Evolutionary conservation across 371 early-diverging fungal species (phyloP).

Genomic region (Mortierella sp.): DNA sequence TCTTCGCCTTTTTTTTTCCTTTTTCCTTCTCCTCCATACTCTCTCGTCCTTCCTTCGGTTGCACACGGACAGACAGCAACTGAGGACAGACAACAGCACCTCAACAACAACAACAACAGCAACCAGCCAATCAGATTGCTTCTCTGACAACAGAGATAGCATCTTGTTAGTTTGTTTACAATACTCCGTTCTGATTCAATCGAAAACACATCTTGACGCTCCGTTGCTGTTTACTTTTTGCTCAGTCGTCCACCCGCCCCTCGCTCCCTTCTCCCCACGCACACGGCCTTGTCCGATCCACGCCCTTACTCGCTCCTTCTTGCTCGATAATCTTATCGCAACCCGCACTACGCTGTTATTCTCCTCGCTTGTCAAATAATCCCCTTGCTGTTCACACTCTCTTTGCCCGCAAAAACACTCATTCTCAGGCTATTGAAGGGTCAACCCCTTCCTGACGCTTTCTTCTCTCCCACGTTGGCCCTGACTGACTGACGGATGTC

Average conservation of each 20-base stretch:
- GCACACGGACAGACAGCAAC: constrained; percentile 9
- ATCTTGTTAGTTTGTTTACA: background rate
- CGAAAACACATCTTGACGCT: constrained; percentile 28
- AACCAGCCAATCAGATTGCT: constrained; percentile 2
- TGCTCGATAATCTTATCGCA: constrained; percentile 9
- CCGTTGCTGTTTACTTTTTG: background rate
- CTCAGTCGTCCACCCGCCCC: background rate
- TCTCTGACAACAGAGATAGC: background rate
- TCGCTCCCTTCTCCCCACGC: background rate
- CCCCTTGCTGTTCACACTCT: background rate
- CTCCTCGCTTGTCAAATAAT: background rate
- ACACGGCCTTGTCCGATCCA: constrained; percentile 15
- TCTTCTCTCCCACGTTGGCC: constrained; percentile 4
- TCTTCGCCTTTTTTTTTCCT: background rate
- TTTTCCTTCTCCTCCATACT: background rate
- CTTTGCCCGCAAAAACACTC: background rate
- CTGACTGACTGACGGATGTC: background rate
- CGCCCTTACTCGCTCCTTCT: background rate
- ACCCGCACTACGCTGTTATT: background rate
- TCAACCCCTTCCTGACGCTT: too few species aligned
- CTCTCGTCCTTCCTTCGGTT: background rate
- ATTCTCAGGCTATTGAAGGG: background rate
- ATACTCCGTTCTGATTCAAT: constrained; percentile 26
- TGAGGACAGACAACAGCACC: background rate
- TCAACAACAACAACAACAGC: background rate